Evolutionary conservation across 2,329 filamentous ascomycete species (phyloP), one percentile per base, ranked within the genome.

Genomic region (Chaetoscypha palmicola): DNA sequence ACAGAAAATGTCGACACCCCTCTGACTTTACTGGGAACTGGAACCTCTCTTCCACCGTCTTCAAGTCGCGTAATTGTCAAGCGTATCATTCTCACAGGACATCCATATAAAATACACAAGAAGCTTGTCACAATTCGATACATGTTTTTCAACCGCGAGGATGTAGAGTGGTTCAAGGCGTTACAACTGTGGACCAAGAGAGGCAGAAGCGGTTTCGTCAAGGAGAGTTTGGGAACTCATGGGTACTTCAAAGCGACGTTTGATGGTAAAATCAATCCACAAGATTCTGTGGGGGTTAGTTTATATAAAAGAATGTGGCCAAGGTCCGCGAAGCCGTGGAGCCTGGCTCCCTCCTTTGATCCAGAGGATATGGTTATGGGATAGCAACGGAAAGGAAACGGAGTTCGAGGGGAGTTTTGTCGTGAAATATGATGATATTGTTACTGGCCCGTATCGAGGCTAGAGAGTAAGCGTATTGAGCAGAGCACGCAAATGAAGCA

Each of bases 241-340:
- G 92, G 92, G n/a, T 98, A 98, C 70, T 97, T 97, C 77, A 98
- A 98, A 74, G 92, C 92, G 10, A 96, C 85, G 2, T 98, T 98
- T 68, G 94, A 98, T 64, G 88, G 83, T 10, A 86, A 85, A 62
- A 91, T 98, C 64, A 97, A 96, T 65, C 90, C 92, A 1, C 86
- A 96, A 68, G 92, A 98, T 67, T 82, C 89, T 2, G 81, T 98
- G 36, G 92, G 87, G 38, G 85, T 97, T 51, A 94, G 87, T 67
- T 62, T 92, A 59, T 92, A 91, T 62, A 92, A 92, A 75, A 71
- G 86, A 17, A 80, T 91, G 48, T 92, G 83, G 75, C 92, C 92
- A 5, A 74, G 90, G 46, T 73, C 72, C 50, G 81, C 88, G 14
- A 61, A 60, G 35, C 66, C 49, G 28, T 63, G 58, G 58, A 53